Evolutionary conservation across 1,284 basidiomycete genomes (phyloP).

Genomic region (Microbotryum silenes-acaulis): DNA sequence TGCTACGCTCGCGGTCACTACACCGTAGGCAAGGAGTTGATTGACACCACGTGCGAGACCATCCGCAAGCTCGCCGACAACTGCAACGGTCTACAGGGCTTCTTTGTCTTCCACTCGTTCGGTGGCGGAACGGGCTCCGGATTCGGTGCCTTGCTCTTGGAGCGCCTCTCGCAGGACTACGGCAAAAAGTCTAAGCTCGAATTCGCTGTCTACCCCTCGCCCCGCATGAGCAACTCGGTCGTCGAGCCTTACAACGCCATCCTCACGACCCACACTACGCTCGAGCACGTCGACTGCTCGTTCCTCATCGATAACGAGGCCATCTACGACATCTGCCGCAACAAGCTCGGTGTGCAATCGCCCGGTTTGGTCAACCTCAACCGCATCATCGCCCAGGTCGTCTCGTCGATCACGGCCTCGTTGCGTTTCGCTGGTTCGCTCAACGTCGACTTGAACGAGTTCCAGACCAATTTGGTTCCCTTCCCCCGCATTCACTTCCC

Average conservation of each 20-base stretch:
- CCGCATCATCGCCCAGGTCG: slow-evolving; percentile 93
- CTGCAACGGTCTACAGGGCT: slow-evolving; percentile 55
- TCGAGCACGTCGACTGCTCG: slow-evolving; percentile 98
- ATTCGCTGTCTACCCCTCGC: slow-evolving; percentile 71
- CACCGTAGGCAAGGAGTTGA: slow-evolving; percentile 45
- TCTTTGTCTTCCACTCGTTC: slow-evolving; percentile 45
- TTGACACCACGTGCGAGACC: slow-evolving; percentile 82
- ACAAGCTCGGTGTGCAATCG: slow-evolving; percentile 74
- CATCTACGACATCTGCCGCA: slow-evolving; percentile 99
- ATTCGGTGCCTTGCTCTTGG: slow-evolving; percentile 93
- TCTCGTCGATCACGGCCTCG: slow-evolving; percentile 94
- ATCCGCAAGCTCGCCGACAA: slow-evolving; percentile 94
- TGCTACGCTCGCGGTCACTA: slow-evolving; percentile 94
- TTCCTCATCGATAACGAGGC: slow-evolving; percentile 91
- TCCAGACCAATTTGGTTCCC: slow-evolving; percentile 62
- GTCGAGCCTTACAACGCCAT: slow-evolving; percentile 99
- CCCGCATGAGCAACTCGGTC: slow-evolving; percentile 63
- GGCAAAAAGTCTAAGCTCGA: slow-evolving; percentile 99
- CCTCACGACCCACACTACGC: slow-evolving; percentile 95
- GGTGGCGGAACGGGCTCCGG: slow-evolving; percentile 99
- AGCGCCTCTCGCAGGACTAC: slow-evolving; percentile 92
- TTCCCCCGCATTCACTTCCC: slow-evolving; percentile 90
- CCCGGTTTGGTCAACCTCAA: slow-evolving; percentile 95
- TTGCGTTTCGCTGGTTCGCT: slow-evolving; percentile 95
- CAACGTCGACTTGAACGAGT: slow-evolving; percentile 97